phyloP scores from a whole-genome alignment of 768 basidiomycete genomes.

The Hypholoma sublateritium region DNA sequence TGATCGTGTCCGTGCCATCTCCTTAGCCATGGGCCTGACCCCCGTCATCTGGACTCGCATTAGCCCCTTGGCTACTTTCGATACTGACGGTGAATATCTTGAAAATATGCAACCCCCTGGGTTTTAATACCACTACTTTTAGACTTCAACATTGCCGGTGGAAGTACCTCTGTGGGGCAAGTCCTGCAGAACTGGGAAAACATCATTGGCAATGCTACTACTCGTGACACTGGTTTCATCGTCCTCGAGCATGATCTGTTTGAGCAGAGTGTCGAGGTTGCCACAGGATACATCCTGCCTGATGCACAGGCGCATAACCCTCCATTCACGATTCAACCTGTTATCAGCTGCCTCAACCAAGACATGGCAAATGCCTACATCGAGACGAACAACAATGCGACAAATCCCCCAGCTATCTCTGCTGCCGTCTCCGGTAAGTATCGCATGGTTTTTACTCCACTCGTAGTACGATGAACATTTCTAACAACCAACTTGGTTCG shows the following conservation, averaged over 20 bases:
- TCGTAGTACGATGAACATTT: neutral
- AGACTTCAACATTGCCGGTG: constrained; percentile 84
- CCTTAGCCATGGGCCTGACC: constrained; percentile 76
- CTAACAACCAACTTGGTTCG: neutral
- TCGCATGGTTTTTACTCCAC: neutral
- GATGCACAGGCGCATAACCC: constrained; percentile 70
- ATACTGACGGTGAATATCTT: constrained; percentile 56
- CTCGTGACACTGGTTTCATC: constrained; percentile 77
- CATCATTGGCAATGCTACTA: constrained; percentile 64
- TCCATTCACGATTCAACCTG: constrained; percentile 67
- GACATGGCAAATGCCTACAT: constrained; percentile 67
- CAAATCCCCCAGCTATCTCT: constrained; percentile 48
- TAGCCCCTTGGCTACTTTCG: constrained; percentile 60
- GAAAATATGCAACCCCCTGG: neutral
- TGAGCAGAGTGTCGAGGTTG: constrained; percentile 81
- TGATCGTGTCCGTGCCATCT: constrained; percentile 85
- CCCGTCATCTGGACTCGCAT: constrained; percentile 86
- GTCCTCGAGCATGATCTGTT: constrained; percentile 88
- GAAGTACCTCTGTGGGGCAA: constrained; percentile 51
- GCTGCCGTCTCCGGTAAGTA: constrained; percentile 19
- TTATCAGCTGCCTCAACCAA: constrained; percentile 66
- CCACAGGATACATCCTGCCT: constrained; percentile 84
- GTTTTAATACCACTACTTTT: constrained; percentile 4
- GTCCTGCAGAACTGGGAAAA: constrained; percentile 72
- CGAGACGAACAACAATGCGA: constrained; percentile 75